Percentiles rank a stretch among this genome's conserved stretches.
phyloP scores from a whole-genome alignment of 2,329 filamentous ascomycete species.

The Colletotrichum trifolii region DNA sequence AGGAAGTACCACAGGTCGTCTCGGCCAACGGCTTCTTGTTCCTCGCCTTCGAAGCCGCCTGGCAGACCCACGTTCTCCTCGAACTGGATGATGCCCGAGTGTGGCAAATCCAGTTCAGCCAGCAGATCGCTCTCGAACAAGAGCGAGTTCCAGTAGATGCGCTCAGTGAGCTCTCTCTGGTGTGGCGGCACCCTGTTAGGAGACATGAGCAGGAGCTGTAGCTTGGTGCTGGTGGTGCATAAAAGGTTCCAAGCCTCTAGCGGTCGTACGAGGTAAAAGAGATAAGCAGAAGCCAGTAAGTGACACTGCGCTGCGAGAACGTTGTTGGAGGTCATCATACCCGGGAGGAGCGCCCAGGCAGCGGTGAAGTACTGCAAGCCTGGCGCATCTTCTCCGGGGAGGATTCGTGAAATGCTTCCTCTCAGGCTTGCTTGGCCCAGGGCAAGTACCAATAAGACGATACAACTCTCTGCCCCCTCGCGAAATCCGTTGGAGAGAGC shows the following conservation, averaged over 20 bases:
- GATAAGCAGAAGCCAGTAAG: slow-evolving; percentile 81
- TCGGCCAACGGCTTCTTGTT: slow-evolving; percentile 70
- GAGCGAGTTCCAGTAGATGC: slow-evolving; percentile 86
- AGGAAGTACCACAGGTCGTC: slow-evolving; percentile 90
- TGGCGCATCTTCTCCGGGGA: slow-evolving; percentile 76
- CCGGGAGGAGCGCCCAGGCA: slow-evolving; percentile 81
- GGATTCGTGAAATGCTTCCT: slow-evolving; percentile 80
- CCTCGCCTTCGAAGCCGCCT: slow-evolving; percentile 80
- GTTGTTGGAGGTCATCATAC: slow-evolving; percentile 82
- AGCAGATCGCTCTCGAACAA: slow-evolving; percentile 85
- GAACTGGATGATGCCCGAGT: slow-evolving; percentile 84
- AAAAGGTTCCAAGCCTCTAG: slow-evolving; percentile 86
- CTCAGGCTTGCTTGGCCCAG: slow-evolving; percentile 80
- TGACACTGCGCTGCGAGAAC: slow-evolving; percentile 84
- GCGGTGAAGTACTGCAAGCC: slow-evolving; percentile 84
- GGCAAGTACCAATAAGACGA: slow-evolving; percentile 81
- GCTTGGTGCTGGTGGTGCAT: slow-evolving; percentile 82
- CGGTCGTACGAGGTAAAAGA: slow-evolving; percentile 84
- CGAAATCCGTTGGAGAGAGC: slow-evolving; percentile 81
- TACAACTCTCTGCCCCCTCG: slow-evolving; percentile 83
- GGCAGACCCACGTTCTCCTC: slow-evolving; percentile 84
- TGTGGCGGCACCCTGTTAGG: slow-evolving; percentile 76
- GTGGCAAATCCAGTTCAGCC: slow-evolving; percentile 82
- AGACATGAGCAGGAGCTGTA: slow-evolving; percentile 81
- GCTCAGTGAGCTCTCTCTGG: slow-evolving; percentile 78